Base-by-base conservation (phyloP, 2,329 filamentous ascomycete genomes). In the Colletotrichum scovillei region DNA sequence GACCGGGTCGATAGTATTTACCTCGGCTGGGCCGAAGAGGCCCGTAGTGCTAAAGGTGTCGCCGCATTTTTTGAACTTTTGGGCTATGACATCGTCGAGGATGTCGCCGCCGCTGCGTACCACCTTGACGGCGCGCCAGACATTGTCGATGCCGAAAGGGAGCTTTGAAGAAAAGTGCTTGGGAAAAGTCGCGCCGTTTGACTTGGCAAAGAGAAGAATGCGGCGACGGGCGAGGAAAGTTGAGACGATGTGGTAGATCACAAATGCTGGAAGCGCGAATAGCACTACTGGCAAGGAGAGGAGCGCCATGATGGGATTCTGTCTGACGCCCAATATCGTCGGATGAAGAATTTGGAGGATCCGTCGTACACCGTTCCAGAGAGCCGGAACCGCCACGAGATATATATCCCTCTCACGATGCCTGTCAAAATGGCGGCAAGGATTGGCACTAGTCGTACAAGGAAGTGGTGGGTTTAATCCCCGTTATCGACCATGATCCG, bases 1-100 rank as follows among this genome's bases (percentile, higher is more conserved):
- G 14, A 84, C 84, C 1, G 84, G 82, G 28, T 90, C 88, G 53
- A 81, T 49, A 38, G 72, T 74, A 32, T 63, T 55, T 4, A 74
- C 28, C 22, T 79, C 4, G 82, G 30, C n/a, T 4, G 59, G 70
- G 55, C 70, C 67, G 56, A 73, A 73, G 46, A 73, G 65, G 55
- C 70, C 70, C 16, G 70, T 30, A 46, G 28, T 64, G 26, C 67
- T 26, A 46, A 65, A 73, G n/a, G 70, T 73, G 11, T 35, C 32
- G 24, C 70, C 70, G 60, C 69, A 8, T 16, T 55, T n/a, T 16
- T 16, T 28, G 22, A 70, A 73, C 60, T 46, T 30, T 55, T 26
- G 6, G 4, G 19, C 67, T 56, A 73, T 11, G 46, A 70, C 49
- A n/a, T 73, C 70, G 67, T 73, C 70, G 60, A 73, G 60, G 16